Base-by-base conservation (phyloP, 2,329 filamentous ascomycete species). In the Stagonosporopsis chrysanthemi region DNA sequence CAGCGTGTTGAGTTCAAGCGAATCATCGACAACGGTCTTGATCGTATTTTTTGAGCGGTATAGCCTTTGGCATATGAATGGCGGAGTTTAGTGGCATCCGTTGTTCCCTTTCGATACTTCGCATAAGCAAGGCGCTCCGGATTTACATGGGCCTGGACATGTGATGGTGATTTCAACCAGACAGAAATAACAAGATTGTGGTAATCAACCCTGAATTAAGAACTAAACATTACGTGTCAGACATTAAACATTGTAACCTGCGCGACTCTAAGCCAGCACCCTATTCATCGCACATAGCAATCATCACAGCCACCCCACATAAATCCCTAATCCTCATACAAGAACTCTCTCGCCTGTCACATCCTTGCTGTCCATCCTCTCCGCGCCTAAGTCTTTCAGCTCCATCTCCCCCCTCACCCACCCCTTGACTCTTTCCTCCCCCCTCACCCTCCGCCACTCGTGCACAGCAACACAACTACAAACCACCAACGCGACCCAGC, bases 1-100 rank as follows among this genome's bases (percentile, higher is more conserved):
- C 67, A 58, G 39, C 70, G 74, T 23, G 33, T 69, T 4, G 68
- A 73, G 54, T 75, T 75, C 42, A 60, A 74, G 52, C 52, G 55
- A 28, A 71, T 76, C n/a, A 28, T 64, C n/a, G 53, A 59, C 9
- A 50, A 38, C 24, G 65, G 65, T 11, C 52, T 69, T 17, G 61
- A 64, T 39, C 52, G 56, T 1, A 62, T 66, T 11, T 66, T 63
- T 29, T 68, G 41, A 46, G 26, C 9, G 4, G 8, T 28, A n/a
- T 6, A 15, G 14, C 15, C 12, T 23, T 22, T 3, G 7, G 14
- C 24, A 43, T 31, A 17, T n/a, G 24, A 24, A 17, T 22, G 35
- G 36, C 17, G 8, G 6, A 6, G 6, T 11, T 4, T 31, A 12
- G 24, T 17, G 22, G 9, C 28, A 2, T 33, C 24, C 14, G 8